These are phyloP conservation scores for Nissolia schottii DNA, from an alignment of 306 rosid species.

Conservation along the genomic window DNA sequence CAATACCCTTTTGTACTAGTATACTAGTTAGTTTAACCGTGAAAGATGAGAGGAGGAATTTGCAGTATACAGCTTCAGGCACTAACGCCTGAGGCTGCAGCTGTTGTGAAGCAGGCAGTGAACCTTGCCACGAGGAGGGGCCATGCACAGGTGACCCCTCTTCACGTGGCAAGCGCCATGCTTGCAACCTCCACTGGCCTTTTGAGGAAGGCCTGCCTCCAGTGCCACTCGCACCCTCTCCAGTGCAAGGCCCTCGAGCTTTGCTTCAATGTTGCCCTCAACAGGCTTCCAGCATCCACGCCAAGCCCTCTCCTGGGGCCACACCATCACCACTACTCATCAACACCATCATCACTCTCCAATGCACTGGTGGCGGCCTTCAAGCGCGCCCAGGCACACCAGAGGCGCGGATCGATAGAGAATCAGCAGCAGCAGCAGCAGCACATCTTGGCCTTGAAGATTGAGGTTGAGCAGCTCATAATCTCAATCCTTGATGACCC, in stretches of 20 bases:
- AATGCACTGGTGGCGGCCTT: conserved; percentile 89
- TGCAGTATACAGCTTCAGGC: conserved; percentile 75
- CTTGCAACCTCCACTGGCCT: conserved; percentile 69
- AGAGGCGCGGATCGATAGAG: conserved; percentile 81
- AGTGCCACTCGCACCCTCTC: conserved; percentile 86
- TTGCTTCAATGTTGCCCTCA: conserved; percentile 87
- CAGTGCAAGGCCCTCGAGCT: conserved; percentile 93
- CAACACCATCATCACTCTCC: too few species aligned
- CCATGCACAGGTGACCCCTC: conserved; percentile 93
- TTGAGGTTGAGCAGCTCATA: conserved; percentile 76
- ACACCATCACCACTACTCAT: conserved; percentile 60
- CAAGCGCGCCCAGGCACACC: conserved; percentile 94
- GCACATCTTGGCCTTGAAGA: conserved; percentile 72
- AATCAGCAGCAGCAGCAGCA: conserved; percentile 87
- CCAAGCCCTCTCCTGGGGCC: conserved; percentile 62
- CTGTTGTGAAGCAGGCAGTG: conserved; percentile 68
- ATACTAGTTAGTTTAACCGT: background rate
- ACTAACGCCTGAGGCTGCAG: conserved; percentile 60
- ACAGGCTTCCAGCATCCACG: conserved; percentile 78
- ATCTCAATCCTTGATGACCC: conserved; percentile 88
- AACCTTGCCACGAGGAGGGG: conserved; percentile 74
- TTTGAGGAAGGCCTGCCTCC: conserved; percentile 72
- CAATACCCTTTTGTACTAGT: background rate
- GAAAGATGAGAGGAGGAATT: conserved; percentile 75
- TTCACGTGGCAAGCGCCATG: conserved; percentile 90